These are phyloP conservation scores for Medicago arabica DNA, from an alignment of 306 rosid species.

Conservation along the genomic window DNA sequence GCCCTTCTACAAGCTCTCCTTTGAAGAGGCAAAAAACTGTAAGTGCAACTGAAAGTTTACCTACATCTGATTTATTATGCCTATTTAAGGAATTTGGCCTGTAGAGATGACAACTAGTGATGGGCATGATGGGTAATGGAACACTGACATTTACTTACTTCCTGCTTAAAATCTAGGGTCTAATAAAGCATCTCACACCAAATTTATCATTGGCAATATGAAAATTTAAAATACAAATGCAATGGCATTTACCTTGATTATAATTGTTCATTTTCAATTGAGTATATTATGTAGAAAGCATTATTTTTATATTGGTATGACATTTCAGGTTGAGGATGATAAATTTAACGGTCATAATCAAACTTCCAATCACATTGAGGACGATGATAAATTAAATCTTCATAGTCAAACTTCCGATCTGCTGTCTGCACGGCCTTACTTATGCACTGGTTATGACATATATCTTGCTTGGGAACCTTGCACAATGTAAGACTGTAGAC, in stretches of 20 bases:
- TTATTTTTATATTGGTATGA: conserved; percentile 30
- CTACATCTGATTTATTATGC: conserved; percentile 4
- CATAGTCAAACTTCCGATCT: too few species aligned
- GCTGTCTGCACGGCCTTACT: conserved; percentile 66
- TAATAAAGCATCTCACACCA: conserved; percentile 34
- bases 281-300: conserved; percentile 23
- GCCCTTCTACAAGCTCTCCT: conserved; percentile 49
- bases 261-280: neutral
- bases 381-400: too few species aligned
- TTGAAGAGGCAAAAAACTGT: conserved; percentile 71
- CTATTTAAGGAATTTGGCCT: conserved; percentile 28
- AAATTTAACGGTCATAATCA: conserved; percentile 41
- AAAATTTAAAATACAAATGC: conserved; percentile 29
- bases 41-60: conserved; percentile 56
- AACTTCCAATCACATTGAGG: conserved; percentile 54
- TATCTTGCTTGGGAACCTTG: conserved; percentile 98
- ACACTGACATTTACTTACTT: neutral
- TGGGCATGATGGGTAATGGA: neutral
- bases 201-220: conserved; percentile 23
- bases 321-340: conserved; percentile 62
- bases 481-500: conserved; percentile 67
- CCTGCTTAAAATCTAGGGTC: conserved; percentile 15
- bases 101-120: neutral
- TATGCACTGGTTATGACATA: conserved; percentile 94
- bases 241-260: conserved; percentile 26